Conservation (phyloP, 805 yeast genomes). For the Candida insectalens region DNA sequence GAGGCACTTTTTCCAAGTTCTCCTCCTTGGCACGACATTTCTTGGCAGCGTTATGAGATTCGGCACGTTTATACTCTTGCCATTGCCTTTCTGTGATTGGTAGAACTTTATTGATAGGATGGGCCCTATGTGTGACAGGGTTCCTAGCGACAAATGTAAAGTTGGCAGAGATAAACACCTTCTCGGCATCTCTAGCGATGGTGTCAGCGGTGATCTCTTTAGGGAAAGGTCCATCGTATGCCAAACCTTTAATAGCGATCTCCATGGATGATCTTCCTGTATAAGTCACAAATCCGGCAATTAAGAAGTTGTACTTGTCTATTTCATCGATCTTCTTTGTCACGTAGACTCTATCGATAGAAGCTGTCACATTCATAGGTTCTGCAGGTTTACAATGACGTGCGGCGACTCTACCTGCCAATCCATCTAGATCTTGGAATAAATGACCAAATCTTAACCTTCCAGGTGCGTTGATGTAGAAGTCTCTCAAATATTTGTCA, state of each 20-base stretch:
- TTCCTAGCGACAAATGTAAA: conserved; percentile 95
- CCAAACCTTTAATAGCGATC: conserved; percentile 81
- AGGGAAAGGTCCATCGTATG: conserved; percentile 51
- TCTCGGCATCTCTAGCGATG: conserved; percentile 42
- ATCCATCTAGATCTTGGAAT: conserved; percentile 88
- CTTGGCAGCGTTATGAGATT: conserved; percentile 80
- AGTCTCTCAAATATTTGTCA: conserved; percentile 73
- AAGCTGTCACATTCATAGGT: conserved; percentile 92
- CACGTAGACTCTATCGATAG: conserved; percentile 86
- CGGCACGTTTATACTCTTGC: conserved; percentile 81
- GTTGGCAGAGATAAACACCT: conserved; percentile 77
- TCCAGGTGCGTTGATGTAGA: conserved; percentile 87
- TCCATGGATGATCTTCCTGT: conserved; percentile 96
- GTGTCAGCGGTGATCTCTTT: conserved; percentile 39
- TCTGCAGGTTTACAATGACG: conserved; percentile 92
- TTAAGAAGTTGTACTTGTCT: conserved; percentile 59
- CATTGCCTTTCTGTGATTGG: conserved; percentile 72
- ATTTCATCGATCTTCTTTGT: conserved; percentile 77
- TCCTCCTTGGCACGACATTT: conserved; percentile 64
- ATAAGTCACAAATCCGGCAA: conserved; percentile 91
- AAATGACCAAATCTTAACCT: conserved; percentile 85
- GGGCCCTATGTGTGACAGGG: conserved; percentile 84
- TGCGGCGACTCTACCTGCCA: conserved; percentile 91
- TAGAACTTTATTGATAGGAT: conserved; percentile 72
- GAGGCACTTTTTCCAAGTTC: conserved; percentile 54